These are phyloP conservation scores for Xerocomus spinulosus DNA, from an alignment of 768 basidiomycete species.

Conservation along the genomic window DNA sequence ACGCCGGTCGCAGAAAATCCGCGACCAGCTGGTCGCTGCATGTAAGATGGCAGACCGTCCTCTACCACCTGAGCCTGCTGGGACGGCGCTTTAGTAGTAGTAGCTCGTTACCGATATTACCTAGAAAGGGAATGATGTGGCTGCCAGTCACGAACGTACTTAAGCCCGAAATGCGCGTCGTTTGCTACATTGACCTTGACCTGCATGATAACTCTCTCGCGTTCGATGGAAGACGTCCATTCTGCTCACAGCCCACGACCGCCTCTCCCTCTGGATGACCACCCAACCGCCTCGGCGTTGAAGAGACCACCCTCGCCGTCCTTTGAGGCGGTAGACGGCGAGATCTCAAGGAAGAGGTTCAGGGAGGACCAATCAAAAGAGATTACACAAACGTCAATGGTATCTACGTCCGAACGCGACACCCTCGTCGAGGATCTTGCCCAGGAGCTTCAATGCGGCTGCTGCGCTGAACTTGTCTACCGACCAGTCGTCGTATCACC, in stretches of 20 bases:
- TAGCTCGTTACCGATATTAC: slow-evolving; percentile 14
- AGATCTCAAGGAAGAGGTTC: slow-evolving; percentile 54
- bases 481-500: slow-evolving; percentile 77
- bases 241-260: not conserved
- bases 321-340: slow-evolving; percentile 46
- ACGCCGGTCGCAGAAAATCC: slow-evolving; percentile 42
- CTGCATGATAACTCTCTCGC: slow-evolving; percentile 10
- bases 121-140: slow-evolving; percentile 24
- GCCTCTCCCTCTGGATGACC: slow-evolving; percentile 6
- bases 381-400: slow-evolving; percentile 7
- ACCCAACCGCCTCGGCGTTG: slow-evolving; percentile 25
- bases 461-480: slow-evolving; percentile 79
- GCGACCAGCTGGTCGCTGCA: slow-evolving; percentile 41
- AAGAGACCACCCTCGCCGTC: slow-evolving; percentile 64
- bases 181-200: slow-evolving; percentile 15
- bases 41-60: slow-evolving; percentile 46
- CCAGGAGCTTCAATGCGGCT: slow-evolving; percentile 79
- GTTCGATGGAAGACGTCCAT: slow-evolving; percentile 17
- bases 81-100: no score
- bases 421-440: slow-evolving; percentile 57
- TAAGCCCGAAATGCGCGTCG: slow-evolving; percentile 19
- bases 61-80: slow-evolving; percentile 31
- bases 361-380: slow-evolving; percentile 42
- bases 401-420: slow-evolving; percentile 20
- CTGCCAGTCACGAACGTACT: slow-evolving; percentile 19